A percentile compares a stretch with the other conserved stretches of the same genome.
Evolutionary conservation across 768 basidiomycete genomes (phyloP).

Genomic region (Leccinum aurantiacum): DNA sequence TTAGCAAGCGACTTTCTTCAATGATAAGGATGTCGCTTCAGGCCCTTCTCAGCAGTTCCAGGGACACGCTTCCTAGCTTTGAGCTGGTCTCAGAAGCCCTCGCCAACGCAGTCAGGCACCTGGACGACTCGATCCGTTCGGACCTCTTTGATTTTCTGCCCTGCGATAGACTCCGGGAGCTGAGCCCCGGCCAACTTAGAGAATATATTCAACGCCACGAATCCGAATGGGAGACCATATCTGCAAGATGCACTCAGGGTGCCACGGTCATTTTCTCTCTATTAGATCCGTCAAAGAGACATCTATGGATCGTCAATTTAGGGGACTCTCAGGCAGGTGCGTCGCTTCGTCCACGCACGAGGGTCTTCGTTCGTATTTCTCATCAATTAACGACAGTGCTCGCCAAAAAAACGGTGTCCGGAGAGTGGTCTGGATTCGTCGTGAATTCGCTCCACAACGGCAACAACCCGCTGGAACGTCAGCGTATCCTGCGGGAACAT

Average conservation of each 20-base stretch:
- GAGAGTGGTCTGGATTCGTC: constrained; percentile 19
- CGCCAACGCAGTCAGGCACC: constrained; percentile 35
- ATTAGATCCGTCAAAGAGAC: constrained; percentile 26
- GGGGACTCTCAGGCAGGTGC: constrained; percentile 38
- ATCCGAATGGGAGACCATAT: constrained; percentile 37
- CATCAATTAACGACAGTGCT: constrained; percentile 19
- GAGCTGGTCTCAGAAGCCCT: constrained; percentile 41
- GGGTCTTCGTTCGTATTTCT: constrained; percentile 1
- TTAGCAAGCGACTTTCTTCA: constrained; percentile 40
- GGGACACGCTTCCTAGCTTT: constrained; percentile 23
- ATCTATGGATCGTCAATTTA: constrained; percentile 36
- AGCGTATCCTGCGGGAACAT: constrained; percentile 33
- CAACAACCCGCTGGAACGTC: constrained; percentile 27
- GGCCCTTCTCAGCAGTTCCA: constrained; percentile 30
- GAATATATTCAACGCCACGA: constrained; percentile 38
- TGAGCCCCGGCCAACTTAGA: constrained; percentile 42
- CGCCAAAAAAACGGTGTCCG: constrained; percentile 17
- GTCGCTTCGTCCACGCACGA: not conserved
- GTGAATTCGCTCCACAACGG: constrained; percentile 35
- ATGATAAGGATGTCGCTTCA: constrained; percentile 41
- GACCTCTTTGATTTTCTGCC: constrained; percentile 48
- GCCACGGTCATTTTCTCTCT: constrained; percentile 34
- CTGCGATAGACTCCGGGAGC: constrained; percentile 30
- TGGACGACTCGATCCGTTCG: constrained; percentile 45
- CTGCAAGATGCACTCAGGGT: constrained; percentile 35